Base-by-base conservation (phyloP, 768 basidiomycete genomes). In the Phanerodontia chrysosporium region DNA sequence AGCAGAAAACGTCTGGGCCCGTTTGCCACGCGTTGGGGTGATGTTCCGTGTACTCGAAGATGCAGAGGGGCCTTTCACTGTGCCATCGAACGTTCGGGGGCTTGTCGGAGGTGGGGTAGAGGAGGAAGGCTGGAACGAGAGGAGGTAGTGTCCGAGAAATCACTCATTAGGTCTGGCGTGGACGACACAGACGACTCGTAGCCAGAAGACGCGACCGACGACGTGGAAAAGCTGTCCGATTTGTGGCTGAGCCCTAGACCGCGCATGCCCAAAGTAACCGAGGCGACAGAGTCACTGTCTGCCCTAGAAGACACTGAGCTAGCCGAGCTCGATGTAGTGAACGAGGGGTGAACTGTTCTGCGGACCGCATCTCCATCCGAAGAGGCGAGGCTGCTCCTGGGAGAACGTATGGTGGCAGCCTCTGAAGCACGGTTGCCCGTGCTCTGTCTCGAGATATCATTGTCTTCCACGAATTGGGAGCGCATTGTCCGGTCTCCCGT, bases 81-180 rank as follows among this genome's bases (percentile, higher is more conserved):
- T 61, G 57, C 3, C 57, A 52, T 3, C 55, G 58, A 35, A 44
- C 55, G 63, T 42, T 42, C 62, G 77, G 61, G 63, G 78, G 72
- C 71, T 74, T 42, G 72, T 67, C 12, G 71, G 61, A 1, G 73
- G 73, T 1, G 87, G 83, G 3, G 84, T 85, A 49, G 84, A 80
- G 78, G 78, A 25, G 75, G 81, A 18, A 76, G 35, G 39, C 52
- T 78, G 3, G 82, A 85, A 55, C 79, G 76, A 1, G 59, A 57
- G 1, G 83, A 83, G 14, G 80, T 75, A 7, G 78, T 76, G 57
- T 87, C 85, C 16, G 84, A 87, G 56, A 75, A 73, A 65, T 88
- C 87, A 21, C 80, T 78, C 22, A 79, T 73, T n/a, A 87, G 71
- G 54, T 85, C 84, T 3, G 87, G 85, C 18, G 80, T 86, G 30